Conservation (phyloP, 495 filamentous ascomycete genomes). For the Cudoniella acicularis region DNA sequence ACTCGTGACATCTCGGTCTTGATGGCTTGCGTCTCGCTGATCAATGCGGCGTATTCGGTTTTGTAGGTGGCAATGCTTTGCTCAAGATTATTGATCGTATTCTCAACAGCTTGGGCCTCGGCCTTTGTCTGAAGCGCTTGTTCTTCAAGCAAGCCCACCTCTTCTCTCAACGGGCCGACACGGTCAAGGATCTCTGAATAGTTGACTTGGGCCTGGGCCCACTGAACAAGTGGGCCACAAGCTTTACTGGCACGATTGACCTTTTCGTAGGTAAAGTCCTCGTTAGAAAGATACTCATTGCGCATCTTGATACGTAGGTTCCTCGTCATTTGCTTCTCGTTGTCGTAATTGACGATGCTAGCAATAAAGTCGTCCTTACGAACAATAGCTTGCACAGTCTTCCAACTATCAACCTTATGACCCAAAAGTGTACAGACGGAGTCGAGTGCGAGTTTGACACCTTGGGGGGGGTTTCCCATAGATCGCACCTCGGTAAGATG, state of each 20-base stretch:
- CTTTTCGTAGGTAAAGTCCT: constrained; percentile 92
- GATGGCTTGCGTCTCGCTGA: constrained; percentile 96
- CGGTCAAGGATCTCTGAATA: constrained; percentile 96
- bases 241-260: constrained; percentile 95
- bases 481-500: constrained; percentile 97
- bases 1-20: constrained; percentile 94
- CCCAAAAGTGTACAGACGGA: constrained; percentile 92
- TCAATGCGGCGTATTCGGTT: constrained; percentile 90
- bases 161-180: constrained; percentile 87
- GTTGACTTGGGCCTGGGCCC: constrained; percentile 95
- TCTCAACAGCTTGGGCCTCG: constrained; percentile 85
- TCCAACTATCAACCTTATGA: constrained; percentile 88
- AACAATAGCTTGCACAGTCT: constrained; percentile 79
- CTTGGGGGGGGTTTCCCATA: constrained; percentile 85
- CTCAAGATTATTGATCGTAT: constrained; percentile 79
- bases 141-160: constrained; percentile 83
- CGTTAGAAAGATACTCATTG: constrained; percentile 83
- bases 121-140: constrained; percentile 90
- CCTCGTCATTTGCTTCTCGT: constrained; percentile 90
- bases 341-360: constrained; percentile 96
- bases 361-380: constrained; percentile 95
- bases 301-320: constrained; percentile 81
- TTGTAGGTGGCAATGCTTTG: constrained; percentile 95
- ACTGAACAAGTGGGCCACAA: constrained; percentile 94
- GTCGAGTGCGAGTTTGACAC: constrained; percentile 89